phyloP scores from a whole-genome alignment of 768 basidiomycete genomes.

The Rhizopogon sp. region DNA sequence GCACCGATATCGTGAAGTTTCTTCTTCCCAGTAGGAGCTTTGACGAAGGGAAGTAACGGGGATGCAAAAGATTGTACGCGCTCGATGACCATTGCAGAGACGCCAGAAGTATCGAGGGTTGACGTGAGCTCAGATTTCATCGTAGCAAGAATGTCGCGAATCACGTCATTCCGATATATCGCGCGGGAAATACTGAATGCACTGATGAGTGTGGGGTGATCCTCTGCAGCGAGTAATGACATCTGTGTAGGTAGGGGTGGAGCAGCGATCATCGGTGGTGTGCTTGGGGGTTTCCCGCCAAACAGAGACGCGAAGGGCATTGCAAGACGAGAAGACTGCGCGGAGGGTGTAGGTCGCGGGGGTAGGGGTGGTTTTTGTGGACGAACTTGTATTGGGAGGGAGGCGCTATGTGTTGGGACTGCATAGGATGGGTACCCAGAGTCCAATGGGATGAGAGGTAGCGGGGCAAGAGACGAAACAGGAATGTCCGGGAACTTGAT shows the following conservation, averaged over 20 bases:
- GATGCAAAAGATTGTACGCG: constrained; percentile 51
- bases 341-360: constrained; percentile 23
- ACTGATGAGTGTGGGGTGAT: constrained; percentile 40
- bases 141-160: constrained; percentile 46
- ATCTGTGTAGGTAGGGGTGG: constrained; percentile 20
- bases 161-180: constrained; percentile 50
- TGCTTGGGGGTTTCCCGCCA: constrained; percentile 34
- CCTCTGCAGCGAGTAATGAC: constrained; percentile 23
- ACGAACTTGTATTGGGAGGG: constrained; percentile 28
- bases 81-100: constrained; percentile 56
- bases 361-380: constrained; percentile 48
- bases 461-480: constrained; percentile 48
- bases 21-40: constrained; percentile 26
- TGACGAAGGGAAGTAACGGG: constrained; percentile 56
- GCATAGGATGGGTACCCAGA: constrained; percentile 44
- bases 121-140: constrained; percentile 54
- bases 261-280: constrained; percentile 24
- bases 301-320: constrained; percentile 85
- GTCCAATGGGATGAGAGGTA: constrained; percentile 36
- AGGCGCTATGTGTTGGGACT: constrained; percentile 34
- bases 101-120: constrained; percentile 28
- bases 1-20: constrained; percentile 26
- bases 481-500: constrained; percentile 31
- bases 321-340: constrained; percentile 42
- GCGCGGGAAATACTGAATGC: constrained; percentile 53